A percentile compares a stretch with the other conserved stretches of the same genome.
Conservation (phyloP, 1,139 yeast species). For the Hemisphaericaspora lyxosophila region DNA sequence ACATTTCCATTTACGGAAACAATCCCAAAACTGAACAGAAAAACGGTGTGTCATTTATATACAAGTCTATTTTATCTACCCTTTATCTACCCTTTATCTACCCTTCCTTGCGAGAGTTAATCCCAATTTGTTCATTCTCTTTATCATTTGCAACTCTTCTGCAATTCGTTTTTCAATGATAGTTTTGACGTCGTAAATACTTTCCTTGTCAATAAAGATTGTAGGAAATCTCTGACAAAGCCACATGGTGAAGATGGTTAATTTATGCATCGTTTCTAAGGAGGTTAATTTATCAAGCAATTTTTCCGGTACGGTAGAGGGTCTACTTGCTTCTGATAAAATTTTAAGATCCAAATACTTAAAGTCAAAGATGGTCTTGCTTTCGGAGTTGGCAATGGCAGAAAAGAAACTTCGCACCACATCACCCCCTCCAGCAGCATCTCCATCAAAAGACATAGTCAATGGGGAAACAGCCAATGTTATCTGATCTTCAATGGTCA, state of each 20-base stretch:
- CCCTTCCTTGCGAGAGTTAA: background rate
- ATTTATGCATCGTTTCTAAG: slow-evolving; percentile 70
- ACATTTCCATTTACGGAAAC: background rate
- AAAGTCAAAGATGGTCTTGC: slow-evolving; percentile 46
- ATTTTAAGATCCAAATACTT: slow-evolving; percentile 34
- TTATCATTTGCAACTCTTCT: slow-evolving; percentile 53
- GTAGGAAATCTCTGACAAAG: slow-evolving; percentile 83
- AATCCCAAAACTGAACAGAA: too few relatives aligned
- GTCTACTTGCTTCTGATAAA: slow-evolving; percentile 23
- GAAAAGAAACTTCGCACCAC: background rate
- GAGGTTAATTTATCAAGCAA: slow-evolving; percentile 41
- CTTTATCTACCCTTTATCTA: too few relatives aligned
- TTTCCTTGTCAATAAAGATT: slow-evolving; percentile 70
- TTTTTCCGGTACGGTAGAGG: slow-evolving; percentile 20
- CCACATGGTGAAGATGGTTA: slow-evolving; percentile 77
- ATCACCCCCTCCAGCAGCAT: background rate
- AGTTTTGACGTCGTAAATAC: slow-evolving; percentile 68
- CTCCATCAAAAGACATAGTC: too few relatives aligned
- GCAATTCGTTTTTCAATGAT: slow-evolving; percentile 65
- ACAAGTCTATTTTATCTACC: too few relatives aligned
- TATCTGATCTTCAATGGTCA: slow-evolving; percentile 53
- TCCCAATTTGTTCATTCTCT: slow-evolving; percentile 19
- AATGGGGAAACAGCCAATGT: slow-evolving; percentile 62
- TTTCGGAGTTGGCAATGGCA: slow-evolving; percentile 33
- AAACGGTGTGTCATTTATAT: too few relatives aligned